Base-by-base conservation (phyloP, 2,329 filamentous ascomycete genomes). In the Colletotrichum sp. region DNA sequence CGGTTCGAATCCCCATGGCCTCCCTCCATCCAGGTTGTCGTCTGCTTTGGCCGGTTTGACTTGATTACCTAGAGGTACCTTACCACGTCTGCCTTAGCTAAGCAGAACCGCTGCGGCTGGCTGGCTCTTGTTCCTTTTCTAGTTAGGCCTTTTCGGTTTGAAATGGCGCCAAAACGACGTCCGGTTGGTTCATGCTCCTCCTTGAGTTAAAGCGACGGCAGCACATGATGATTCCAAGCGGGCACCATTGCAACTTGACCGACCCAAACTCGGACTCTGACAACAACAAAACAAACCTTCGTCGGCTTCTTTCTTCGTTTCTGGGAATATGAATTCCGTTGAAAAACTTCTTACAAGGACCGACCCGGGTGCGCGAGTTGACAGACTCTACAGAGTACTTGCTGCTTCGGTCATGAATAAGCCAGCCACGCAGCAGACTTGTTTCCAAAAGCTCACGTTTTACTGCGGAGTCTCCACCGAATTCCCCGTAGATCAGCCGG, bases 1-100 rank as follows among this genome's bases (percentile, higher is more conserved):
- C 34, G 26, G 73, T 75, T 75, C 73, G 73, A 75, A 38, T 56
- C 69, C 55, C 62, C 32, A 32, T 65, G 4, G 21, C n/a, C 18
- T n/a, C 30, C 38, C 26, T 9, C 38, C 21, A 5, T 48, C 38
- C 38, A 34, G n/a, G 48, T 21, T n/a, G 18, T 9, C 1, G 18
- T 48, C 38, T 48, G 38, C 38, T 38, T 38, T 18, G 16, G 36
- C 36, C 0, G 36, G 36, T 38, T 38, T 9, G 3, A 9, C 38
- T 43, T n/a, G 38, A 43, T 43, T 38, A 38, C 36, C 14, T 38
- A 18, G 5, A 38, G 36, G 36, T 43, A 18, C 8, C 16, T 48
- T n/a, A 48, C 18, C 38, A 48, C 18, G 9, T 12, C 14, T 38
- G 18, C n/a, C 32, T 65, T 14, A 63, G 4, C 59, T 10, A 55